Percentiles rank a stretch among this genome's conserved stretches.
These are phyloP conservation scores for Podila minutissima DNA, from an alignment of 192 early-diverging fungal genomes.

Conservation along the genomic window DNA sequence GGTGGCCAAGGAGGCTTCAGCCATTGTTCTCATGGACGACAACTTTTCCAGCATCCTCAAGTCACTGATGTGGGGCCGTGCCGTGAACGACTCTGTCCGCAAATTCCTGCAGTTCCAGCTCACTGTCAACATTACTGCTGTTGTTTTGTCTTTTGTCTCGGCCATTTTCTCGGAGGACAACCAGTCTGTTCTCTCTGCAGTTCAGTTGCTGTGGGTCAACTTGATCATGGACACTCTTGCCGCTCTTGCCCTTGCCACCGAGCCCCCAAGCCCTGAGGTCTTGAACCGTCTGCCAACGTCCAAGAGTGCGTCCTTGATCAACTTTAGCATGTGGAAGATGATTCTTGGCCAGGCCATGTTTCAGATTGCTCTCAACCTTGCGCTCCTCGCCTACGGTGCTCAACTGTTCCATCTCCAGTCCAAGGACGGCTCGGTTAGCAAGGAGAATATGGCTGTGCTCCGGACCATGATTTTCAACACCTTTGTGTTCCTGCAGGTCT, in stretches of 20 bases:
- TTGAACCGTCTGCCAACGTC: slow-evolving; percentile 81
- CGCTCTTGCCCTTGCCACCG: slow-evolving; percentile 91
- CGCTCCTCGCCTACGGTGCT: slow-evolving; percentile 65
- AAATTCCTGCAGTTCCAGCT: slow-evolving; percentile 91
- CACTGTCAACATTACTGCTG: slow-evolving; percentile 85
- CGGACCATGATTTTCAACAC: slow-evolving; percentile 92
- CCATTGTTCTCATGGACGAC: slow-evolving; percentile 90
- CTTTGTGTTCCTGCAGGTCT: slow-evolving; percentile 95
- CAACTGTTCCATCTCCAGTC: slow-evolving; percentile 67
- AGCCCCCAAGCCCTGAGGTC: slow-evolving; percentile 87
- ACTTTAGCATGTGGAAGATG: slow-evolving; percentile 91
- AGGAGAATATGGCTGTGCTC: slow-evolving; percentile 55
- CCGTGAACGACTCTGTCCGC: slow-evolving; percentile 85
- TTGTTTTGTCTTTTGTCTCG: slow-evolving; percentile 75
- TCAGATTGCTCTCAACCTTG: slow-evolving; percentile 84
- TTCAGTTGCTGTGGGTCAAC: slow-evolving; percentile 96
- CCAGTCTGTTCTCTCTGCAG: slow-evolving; percentile 83
- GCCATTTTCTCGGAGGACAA: slow-evolving; percentile 71
- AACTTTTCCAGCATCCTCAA: slow-evolving; percentile 88
- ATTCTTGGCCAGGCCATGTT: slow-evolving; percentile 91
- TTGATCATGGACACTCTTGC: slow-evolving; percentile 96
- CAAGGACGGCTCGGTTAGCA: slow-evolving; percentile 12
- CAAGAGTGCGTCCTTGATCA: slow-evolving; percentile 83
- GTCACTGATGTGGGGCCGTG: slow-evolving; percentile 83
- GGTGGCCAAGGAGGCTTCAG: slow-evolving; percentile 85